A percentile compares a stretch with the other conserved stretches of the same genome.
These are phyloP conservation scores for Pugionium dolabratum DNA, from an alignment of 345 rosid species.

Conservation along the genomic window DNA sequence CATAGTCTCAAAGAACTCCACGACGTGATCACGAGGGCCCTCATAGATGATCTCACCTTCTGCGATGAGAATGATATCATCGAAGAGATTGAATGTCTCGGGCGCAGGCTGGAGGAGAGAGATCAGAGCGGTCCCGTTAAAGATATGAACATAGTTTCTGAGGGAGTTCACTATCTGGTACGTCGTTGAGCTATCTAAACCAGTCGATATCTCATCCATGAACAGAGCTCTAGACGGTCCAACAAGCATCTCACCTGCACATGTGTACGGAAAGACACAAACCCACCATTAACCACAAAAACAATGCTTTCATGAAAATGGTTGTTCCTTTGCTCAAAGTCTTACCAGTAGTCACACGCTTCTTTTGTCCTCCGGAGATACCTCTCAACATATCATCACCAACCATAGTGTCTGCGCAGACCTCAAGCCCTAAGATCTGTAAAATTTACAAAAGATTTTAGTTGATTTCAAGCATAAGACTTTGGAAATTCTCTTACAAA, in stretches of 20 bases:
- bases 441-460: constrained; percentile 13
- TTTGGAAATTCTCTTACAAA: neutral
- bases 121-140: constrained; percentile 64
- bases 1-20: constrained; percentile 63
- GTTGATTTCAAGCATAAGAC: constrained; percentile 17
- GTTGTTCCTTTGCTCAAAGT: constrained; percentile 1
- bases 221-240: constrained; percentile 71
- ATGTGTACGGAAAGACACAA: neutral
- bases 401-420: constrained; percentile 71
- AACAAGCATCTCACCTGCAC: constrained; percentile 68
- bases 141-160: constrained; percentile 56
- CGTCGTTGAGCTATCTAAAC: constrained; percentile 81
- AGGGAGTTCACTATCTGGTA: constrained; percentile 68
- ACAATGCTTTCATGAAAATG: neutral
- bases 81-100: constrained; percentile 72
- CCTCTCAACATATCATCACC: constrained; percentile 75
- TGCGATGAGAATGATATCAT: constrained; percentile 70
- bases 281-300: neutral
- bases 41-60: constrained; percentile 77
- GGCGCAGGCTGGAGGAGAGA: constrained; percentile 94
- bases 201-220: constrained; percentile 88
- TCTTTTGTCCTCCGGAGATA: constrained; percentile 73
- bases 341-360: constrained; percentile 75
- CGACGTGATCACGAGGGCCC: constrained; percentile 65
- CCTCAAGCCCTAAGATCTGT: constrained; percentile 65